Percentiles rank a stretch among this genome's conserved stretches.
phyloP scores from a whole-genome alignment of 2,329 filamentous ascomycete genomes.

The Nemania diffusa region DNA sequence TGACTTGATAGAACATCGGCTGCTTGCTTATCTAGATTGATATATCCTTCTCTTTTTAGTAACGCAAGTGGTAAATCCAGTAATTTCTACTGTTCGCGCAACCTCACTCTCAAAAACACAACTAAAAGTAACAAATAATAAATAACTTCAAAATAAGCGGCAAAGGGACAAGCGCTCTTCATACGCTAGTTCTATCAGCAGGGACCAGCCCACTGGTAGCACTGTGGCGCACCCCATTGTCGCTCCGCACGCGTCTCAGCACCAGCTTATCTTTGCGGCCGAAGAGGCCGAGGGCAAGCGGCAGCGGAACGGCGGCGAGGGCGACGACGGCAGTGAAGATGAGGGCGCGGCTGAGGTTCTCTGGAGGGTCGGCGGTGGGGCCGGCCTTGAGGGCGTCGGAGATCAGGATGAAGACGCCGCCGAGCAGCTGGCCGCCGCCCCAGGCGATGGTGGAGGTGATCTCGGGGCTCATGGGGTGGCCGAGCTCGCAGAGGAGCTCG shows the following conservation, averaged over 20 bases:
- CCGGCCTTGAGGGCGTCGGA: conserved; percentile 77
- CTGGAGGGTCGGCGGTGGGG: conserved; percentile 64
- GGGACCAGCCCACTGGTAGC: neutral
- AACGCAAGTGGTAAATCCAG: neutral
- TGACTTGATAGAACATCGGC: neutral
- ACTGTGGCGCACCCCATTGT: conserved; percentile 44
- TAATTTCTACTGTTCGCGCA: too few species aligned
- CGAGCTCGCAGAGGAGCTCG: conserved; percentile 88
- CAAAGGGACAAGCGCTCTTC: neutral
- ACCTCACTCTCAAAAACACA: neutral
- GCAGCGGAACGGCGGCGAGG: conserved; percentile 71
- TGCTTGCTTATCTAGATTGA: neutral
- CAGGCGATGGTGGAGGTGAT: conserved; percentile 86
- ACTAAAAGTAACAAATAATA: neutral
- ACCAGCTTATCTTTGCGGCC: conserved; percentile 65
- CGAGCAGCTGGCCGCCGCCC: conserved; percentile 86
- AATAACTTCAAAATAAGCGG: neutral
- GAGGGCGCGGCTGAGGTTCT: conserved; percentile 78
- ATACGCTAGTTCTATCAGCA: conserved; percentile 5
- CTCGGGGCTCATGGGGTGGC: conserved; percentile 87
- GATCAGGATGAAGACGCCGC: conserved; percentile 84
- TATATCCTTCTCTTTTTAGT: neutral
- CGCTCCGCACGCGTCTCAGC: conserved; percentile 62
- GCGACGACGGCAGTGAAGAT: conserved; percentile 82
- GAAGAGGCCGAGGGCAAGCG: conserved; percentile 76